phyloP scores from a whole-genome alignment of 352 stramenopile genomes.

The Phytophthora colocasiae region DNA sequence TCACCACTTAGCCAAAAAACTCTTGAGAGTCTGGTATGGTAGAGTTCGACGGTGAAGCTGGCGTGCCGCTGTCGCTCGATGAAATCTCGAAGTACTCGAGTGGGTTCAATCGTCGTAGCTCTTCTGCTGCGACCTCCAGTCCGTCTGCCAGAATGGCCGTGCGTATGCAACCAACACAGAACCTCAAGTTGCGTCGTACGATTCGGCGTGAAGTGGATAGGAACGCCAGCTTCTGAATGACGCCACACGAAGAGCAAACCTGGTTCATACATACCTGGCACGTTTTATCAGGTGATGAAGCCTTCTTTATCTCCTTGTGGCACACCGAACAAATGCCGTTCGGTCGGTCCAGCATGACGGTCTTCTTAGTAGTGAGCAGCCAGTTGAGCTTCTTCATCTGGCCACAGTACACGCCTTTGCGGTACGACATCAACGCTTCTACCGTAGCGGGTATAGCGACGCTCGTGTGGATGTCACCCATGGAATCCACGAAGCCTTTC shows the following conservation, averaged over 20 bases:
- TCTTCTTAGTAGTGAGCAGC: conserved; percentile 47
- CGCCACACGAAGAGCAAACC: conserved; percentile 35
- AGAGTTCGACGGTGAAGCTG: conserved; percentile 41
- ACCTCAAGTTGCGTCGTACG: conserved; percentile 28
- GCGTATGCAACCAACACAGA: conserved; percentile 39
- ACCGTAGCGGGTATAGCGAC: conserved; percentile 39
- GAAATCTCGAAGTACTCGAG: conserved; percentile 44
- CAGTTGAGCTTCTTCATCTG: conserved; percentile 59
- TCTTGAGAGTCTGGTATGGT: conserved; percentile 43
- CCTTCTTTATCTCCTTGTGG: conserved; percentile 22
- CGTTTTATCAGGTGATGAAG: background rate
- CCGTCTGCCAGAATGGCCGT: conserved; percentile 28
- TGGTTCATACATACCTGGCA: conserved; percentile 50
- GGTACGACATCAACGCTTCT: conserved; percentile 46
- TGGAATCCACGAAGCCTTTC: conserved; percentile 49
- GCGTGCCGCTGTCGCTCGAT: conserved; percentile 29
- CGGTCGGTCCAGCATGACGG: conserved; percentile 30
- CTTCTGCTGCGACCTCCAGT: conserved; percentile 42
- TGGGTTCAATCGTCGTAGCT: conserved; percentile 36
- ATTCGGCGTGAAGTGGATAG: conserved; percentile 25
- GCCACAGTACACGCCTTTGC: conserved; percentile 44
- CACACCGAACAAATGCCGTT: conserved; percentile 31
- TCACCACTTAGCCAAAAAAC: conserved; percentile 37
- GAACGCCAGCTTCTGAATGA: conserved; percentile 34
- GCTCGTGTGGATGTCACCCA: conserved; percentile 41